A percentile compares a stretch with the other conserved stretches of the same genome.
phyloP scores from a whole-genome alignment of 768 basidiomycete species.

The Gymnopilus dilepis region DNA sequence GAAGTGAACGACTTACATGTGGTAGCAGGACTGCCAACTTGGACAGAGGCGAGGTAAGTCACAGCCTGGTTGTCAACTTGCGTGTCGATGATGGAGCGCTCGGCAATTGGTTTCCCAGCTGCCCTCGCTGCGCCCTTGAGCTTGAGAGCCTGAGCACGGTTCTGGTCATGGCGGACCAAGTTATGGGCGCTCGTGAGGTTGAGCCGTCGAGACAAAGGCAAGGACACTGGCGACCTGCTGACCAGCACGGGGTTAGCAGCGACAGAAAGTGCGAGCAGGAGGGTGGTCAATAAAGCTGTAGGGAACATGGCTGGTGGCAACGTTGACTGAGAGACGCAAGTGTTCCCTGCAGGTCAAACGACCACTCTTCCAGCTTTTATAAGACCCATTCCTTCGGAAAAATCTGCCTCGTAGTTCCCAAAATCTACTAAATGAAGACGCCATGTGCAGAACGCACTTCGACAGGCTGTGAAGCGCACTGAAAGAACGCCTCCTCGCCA shows the following conservation, averaged over 20 bases:
- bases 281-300: conserved; percentile 45
- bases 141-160: conserved; percentile 51
- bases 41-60: conserved; percentile 51
- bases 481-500: not conserved
- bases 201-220: conserved; percentile 59
- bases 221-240: conserved; percentile 43
- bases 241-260: conserved; percentile 51
- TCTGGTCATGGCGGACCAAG: conserved; percentile 55
- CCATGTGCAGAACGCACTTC: not conserved
- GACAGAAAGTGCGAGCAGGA: conserved; percentile 52
- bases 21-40: conserved; percentile 62
- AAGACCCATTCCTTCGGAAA: not conserved
- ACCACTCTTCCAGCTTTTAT: not conserved
- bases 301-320: conserved; percentile 24
- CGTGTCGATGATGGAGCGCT: conserved; percentile 48
- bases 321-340: not conserved
- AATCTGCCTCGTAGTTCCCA: not conserved
- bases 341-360: not conserved
- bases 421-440: not conserved
- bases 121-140: conserved; percentile 41
- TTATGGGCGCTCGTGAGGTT: conserved; percentile 55
- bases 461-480: not conserved
- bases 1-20: conserved; percentile 42
- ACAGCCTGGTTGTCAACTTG: conserved; percentile 42
- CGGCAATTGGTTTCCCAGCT: conserved; percentile 26